Conservation (phyloP, 2,329 filamentous ascomycete species). For the Zymoseptoria ardabiliae region DNA sequence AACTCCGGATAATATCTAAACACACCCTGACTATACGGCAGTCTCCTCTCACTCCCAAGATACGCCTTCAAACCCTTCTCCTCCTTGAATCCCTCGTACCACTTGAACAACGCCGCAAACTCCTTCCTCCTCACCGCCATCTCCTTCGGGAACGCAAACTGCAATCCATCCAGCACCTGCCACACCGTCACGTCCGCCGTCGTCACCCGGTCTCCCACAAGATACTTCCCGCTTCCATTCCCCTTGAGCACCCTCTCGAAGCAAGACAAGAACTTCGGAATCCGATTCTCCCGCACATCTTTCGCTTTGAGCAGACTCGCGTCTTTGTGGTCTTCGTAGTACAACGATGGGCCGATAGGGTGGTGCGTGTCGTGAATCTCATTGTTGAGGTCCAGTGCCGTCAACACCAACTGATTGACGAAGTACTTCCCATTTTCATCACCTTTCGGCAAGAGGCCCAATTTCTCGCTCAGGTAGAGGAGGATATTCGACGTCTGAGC, state of each 20-base stretch:
- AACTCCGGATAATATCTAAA: conserved; percentile 69
- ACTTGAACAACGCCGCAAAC: conserved; percentile 40
- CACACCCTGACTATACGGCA: conserved; percentile 57
- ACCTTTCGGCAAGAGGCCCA: conserved; percentile 49
- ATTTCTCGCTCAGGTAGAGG: conserved; percentile 56
- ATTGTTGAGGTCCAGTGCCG: conserved; percentile 63
- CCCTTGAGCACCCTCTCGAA: conserved; percentile 58
- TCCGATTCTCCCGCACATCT: conserved; percentile 52
- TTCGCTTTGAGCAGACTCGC: conserved; percentile 53
- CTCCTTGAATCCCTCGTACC: conserved; percentile 57
- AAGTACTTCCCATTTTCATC: conserved; percentile 47
- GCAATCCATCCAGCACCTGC: conserved; percentile 52
- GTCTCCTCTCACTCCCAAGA: conserved; percentile 56
- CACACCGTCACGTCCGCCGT: conserved; percentile 70
- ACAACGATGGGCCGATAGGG: conserved; percentile 43
- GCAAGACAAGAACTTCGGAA: conserved; percentile 67
- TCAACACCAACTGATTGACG: conserved; percentile 58
- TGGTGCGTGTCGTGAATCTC: conserved; percentile 73
- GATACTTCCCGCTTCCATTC: conserved; percentile 52
- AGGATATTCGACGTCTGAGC: conserved; percentile 68
- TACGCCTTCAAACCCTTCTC: conserved; percentile 61
- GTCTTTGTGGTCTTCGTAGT: conserved; percentile 69
- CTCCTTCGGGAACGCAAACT: conserved; percentile 64
- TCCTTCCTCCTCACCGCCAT: conserved; percentile 49
- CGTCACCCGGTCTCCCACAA: conserved; percentile 58